phyloP scores from a whole-genome alignment of 1,284 basidiomycete species.

The Cutaneotrichosporon sp. region DNA sequence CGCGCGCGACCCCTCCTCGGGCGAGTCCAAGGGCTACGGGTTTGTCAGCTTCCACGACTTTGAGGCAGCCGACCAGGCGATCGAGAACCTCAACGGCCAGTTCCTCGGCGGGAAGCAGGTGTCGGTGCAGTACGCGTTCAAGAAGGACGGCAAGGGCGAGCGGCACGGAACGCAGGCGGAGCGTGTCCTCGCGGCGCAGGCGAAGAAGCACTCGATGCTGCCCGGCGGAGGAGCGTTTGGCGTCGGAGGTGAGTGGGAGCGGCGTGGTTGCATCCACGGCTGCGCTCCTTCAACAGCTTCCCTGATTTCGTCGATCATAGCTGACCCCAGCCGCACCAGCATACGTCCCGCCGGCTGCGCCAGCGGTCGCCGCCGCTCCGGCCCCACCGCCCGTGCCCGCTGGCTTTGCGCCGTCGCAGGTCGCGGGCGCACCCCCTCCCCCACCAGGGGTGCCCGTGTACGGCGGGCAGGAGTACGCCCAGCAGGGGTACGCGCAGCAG shows the following conservation, averaged over 20 bases:
- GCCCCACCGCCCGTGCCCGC: slow-evolving; percentile 34
- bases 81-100: slow-evolving; percentile 95
- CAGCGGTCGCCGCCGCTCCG: slow-evolving; percentile 21
- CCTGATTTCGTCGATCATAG: no score
- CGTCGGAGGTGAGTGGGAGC: slow-evolving; percentile 29
- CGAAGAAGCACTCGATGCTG: slow-evolving; percentile 58
- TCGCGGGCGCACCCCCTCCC: slow-evolving; percentile 25
- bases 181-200: slow-evolving; percentile 89
- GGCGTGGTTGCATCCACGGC: no score
- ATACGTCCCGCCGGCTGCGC: slow-evolving; percentile 52
- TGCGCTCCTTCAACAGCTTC: no score
- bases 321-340: slow-evolving; percentile 25
- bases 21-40: slow-evolving; percentile 91
- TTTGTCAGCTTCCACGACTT: slow-evolving; percentile 98
- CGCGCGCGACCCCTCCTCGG: slow-evolving; percentile 80
- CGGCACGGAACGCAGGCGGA: slow-evolving; percentile 95
- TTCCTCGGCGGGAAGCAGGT: slow-evolving; percentile 98
- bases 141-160: slow-evolving; percentile 98
- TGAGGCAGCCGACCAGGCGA: slow-evolving; percentile 92
- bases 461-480: slow-evolving; percentile 16
- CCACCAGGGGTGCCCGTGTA: slow-evolving; percentile 17
- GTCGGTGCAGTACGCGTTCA: slow-evolving; percentile 95
- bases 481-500: slow-evolving; percentile 12
- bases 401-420: slow-evolving; percentile 54
- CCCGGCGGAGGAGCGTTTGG: slow-evolving; percentile 51